phyloP scores from a whole-genome alignment of 345 rosid species.

The Passiflora organensis region DNA sequence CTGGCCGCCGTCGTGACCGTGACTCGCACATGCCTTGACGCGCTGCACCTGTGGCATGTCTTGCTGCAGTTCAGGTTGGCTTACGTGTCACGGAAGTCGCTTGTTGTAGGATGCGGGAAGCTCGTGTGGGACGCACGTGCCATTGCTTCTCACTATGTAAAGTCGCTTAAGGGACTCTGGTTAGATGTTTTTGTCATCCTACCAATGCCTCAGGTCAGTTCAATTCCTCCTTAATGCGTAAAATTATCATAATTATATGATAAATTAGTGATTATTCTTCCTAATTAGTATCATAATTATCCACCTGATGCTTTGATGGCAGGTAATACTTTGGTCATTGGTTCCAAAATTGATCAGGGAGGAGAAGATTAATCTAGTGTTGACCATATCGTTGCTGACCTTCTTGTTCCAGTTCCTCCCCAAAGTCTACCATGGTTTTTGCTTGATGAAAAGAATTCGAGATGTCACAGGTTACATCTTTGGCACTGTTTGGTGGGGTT shows the following conservation, averaged over 20 bases:
- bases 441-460: slow-evolving; percentile 46
- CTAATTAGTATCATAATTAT: too few relatives aligned
- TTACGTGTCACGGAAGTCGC: slow-evolving; percentile 53
- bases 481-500: slow-evolving; percentile 60
- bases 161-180: slow-evolving; percentile 51
- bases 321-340: slow-evolving; percentile 38
- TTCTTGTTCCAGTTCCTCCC: slow-evolving; percentile 50
- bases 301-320: slow-evolving; percentile 5
- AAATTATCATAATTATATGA: too few relatives aligned
- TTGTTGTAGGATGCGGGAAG: slow-evolving; percentile 57
- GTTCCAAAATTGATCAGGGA: slow-evolving; percentile 36
- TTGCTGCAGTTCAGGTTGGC: slow-evolving; percentile 65
- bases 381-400: slow-evolving; percentile 25
- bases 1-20: slow-evolving; percentile 37
- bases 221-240: background rate
- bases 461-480: slow-evolving; percentile 58
- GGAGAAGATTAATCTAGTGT: slow-evolving; percentile 30
- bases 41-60: slow-evolving; percentile 38
- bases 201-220: slow-evolving; percentile 57
- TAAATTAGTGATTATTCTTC: too few relatives aligned
- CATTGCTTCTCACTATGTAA: slow-evolving; percentile 41
- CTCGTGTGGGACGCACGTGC: slow-evolving; percentile 69
- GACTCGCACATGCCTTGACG: slow-evolving; percentile 43
- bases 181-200: slow-evolving; percentile 54
- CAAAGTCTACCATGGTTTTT: slow-evolving; percentile 44